A percentile compares a stretch with the other conserved stretches of the same genome.
phyloP scores from a whole-genome alignment of 2,329 filamentous ascomycete genomes.

The Escovopsis weberi region DNA sequence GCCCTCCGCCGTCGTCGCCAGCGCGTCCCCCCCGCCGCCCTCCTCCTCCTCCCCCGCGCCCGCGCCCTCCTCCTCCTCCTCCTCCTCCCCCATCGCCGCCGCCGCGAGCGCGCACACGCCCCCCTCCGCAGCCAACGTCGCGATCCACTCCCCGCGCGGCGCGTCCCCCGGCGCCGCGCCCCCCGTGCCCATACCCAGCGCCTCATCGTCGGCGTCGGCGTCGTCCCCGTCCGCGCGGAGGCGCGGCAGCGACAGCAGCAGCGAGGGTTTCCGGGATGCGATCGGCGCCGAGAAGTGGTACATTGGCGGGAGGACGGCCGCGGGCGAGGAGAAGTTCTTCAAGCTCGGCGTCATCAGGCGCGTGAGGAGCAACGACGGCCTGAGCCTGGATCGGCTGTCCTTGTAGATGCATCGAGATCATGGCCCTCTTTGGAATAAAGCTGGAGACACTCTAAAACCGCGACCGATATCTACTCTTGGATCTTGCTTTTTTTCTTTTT shows the following conservation, averaged over 20 bases:
- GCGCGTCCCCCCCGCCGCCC: constrained; percentile 13
- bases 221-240: constrained; percentile 20
- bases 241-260: constrained; percentile 60
- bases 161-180: constrained; percentile 16
- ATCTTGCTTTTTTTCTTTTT: background rate
- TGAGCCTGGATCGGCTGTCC: constrained; percentile 63
- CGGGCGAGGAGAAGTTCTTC: constrained; percentile 69
- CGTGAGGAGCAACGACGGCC: constrained; percentile 56
- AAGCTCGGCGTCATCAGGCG: constrained; percentile 63
- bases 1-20: constrained; percentile 13
- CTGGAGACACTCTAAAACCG: too few relatives aligned
- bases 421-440: background rate
- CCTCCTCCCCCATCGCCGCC: constrained; percentile 5
- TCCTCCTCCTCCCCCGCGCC: constrained; percentile 10
- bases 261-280: constrained; percentile 61
- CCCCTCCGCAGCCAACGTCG: constrained; percentile 12
- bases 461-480: too few relatives aligned
- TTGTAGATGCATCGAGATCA: constrained; percentile 32
- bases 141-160: constrained; percentile 16
- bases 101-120: constrained; percentile 11
- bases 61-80: constrained; percentile 2
- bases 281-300: constrained; percentile 67
- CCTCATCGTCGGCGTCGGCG: constrained; percentile 1
- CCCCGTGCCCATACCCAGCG: constrained; percentile 23
- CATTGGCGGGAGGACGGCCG: constrained; percentile 61